Base-by-base conservation (phyloP, 2,329 filamentous ascomycete genomes). In the Colletotrichum musicola region DNA sequence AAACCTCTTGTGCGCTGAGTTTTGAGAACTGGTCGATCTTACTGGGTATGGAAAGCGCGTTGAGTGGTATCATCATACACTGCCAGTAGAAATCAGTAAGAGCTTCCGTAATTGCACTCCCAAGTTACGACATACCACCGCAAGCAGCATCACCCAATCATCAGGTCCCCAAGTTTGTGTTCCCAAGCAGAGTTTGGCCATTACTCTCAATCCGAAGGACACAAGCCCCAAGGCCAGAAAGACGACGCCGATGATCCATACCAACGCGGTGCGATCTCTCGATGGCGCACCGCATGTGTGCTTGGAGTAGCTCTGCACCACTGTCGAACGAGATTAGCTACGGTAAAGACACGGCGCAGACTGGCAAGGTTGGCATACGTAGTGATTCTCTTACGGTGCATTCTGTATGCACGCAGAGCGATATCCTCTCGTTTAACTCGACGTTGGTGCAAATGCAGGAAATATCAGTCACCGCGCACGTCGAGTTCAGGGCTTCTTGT, bases 121-220 rank as follows among this genome's bases (percentile, higher is more conserved):
- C 27, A 12, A 10, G n/a, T 20, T 16, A 6, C 27, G 10, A 64
- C 77, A 44, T 72, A 81, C 79, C 63, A 75, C 73, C 7, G 78
- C 75, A 18, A 73, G 66, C 4, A 79, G 65, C 74, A 82, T 79
- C 12, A 82, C 71, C 71, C 80, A 82, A 69, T 84, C 82, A 35
- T 84, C 81, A 2, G 76, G 16, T n/a, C 77, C 77, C 77, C 77
- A 79, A 7, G 69, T 64, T 38, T 74, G 75, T 1, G 73, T 60
- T 10, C 75, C 72, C 20, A 76, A 47, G 44, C 65, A 60, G 3
- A 79, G 30, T n/a, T 75, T 73, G 14, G 77, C 73, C 47, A 73
- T 18, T 14, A 76, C 75, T 50, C 77, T 73, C 20, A 78, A 67
- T 22, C 71, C 54, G 53, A 79, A 79, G 20, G 75, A 75, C 7